Evolutionary conservation across 768 basidiomycete species (phyloP).

Genomic region (Xanthoconium stramineum): DNA sequence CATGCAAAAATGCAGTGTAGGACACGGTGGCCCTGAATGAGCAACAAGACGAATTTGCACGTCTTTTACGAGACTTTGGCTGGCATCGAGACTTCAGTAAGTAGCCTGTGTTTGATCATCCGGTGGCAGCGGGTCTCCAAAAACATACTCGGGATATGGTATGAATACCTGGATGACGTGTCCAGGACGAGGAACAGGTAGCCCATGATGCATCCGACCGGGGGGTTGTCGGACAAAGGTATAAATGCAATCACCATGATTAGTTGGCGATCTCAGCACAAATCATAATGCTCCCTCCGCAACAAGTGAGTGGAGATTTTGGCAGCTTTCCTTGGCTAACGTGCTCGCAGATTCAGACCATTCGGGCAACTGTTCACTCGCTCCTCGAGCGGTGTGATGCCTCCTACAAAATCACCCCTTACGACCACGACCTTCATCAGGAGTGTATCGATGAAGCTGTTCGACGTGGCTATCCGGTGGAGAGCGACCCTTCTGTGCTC

Average conservation of each 20-base stretch:
- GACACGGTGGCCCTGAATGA: too few species aligned
- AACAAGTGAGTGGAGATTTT: not conserved
- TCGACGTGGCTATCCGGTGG: conserved; percentile 24
- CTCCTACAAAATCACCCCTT: conserved; percentile 5
- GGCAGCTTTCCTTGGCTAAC: not conserved
- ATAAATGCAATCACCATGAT: not conserved
- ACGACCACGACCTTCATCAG: conserved; percentile 13
- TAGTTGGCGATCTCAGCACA: not conserved
- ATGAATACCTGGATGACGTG: not conserved
- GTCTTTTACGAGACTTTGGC: too few species aligned
- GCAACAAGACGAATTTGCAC: too few species aligned
- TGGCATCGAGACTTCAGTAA: too few species aligned
- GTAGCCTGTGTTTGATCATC: too few species aligned
- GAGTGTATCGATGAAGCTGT: conserved; percentile 23
- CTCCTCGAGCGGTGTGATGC: conserved; percentile 16
- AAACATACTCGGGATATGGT: too few species aligned
- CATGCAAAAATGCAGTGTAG: too few species aligned
- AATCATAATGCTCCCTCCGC: not conserved
- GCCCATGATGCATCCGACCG: not conserved
- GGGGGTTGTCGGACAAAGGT: not conserved
- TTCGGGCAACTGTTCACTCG: conserved; percentile 12
- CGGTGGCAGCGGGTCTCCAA: too few species aligned
- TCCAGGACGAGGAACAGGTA: not conserved
- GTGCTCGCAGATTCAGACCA: conserved; percentile 1
- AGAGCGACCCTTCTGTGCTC: conserved; percentile 17